Evolutionary conservation across 1,284 basidiomycete species (phyloP).

Genomic region (Phellinidium pouzarii): DNA sequence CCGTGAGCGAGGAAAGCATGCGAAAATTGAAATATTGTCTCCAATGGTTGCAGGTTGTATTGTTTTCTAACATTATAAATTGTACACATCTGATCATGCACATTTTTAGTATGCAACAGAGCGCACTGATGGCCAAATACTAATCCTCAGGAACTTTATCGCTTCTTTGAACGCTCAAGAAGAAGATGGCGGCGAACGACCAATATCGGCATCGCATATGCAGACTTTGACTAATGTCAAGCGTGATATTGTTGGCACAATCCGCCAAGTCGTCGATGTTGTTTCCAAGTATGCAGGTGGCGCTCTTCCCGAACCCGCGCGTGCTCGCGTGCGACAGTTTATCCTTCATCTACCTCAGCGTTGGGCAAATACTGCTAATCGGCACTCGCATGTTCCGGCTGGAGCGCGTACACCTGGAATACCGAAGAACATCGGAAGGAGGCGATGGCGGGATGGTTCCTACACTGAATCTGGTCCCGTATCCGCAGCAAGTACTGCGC

Average conservation of each 20-base stretch:
- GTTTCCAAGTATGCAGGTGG: conserved; percentile 82
- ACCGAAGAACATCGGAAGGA: conserved; percentile 18
- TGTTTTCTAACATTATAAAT: conserved; percentile 19
- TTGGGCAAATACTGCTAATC: conserved; percentile 49
- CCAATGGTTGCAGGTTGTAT: conserved; percentile 83
- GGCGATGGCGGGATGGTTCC: conserved; percentile 4
- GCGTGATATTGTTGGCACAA: conserved; percentile 77
- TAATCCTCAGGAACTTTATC: conserved; percentile 77
- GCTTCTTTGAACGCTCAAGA: conserved; percentile 46
- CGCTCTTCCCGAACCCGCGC: conserved; percentile 79
- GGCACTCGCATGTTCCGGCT: conserved; percentile 17
- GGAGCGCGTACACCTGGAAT: conserved; percentile 10
- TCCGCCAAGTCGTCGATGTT: conserved; percentile 84
- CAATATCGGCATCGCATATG: conserved; percentile 48
- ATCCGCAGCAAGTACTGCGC: conserved; percentile 18
- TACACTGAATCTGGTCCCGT: background rate
- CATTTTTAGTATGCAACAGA: conserved; percentile 69
- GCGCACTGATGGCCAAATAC: conserved; percentile 84
- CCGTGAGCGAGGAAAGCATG: conserved; percentile 88
- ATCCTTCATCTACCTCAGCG: conserved; percentile 77
- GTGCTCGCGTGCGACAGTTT: conserved; percentile 69
- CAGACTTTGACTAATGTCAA: conserved; percentile 69
- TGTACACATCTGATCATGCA: conserved; percentile 4
- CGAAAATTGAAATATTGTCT: conserved; percentile 80
- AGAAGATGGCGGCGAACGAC: conserved; percentile 24